Percentiles rank a stretch among this genome's conserved stretches.
These are phyloP conservation scores for Nigrospora oryzae DNA, from an alignment of 2,329 filamentous ascomycete species.

Conservation along the genomic window DNA sequence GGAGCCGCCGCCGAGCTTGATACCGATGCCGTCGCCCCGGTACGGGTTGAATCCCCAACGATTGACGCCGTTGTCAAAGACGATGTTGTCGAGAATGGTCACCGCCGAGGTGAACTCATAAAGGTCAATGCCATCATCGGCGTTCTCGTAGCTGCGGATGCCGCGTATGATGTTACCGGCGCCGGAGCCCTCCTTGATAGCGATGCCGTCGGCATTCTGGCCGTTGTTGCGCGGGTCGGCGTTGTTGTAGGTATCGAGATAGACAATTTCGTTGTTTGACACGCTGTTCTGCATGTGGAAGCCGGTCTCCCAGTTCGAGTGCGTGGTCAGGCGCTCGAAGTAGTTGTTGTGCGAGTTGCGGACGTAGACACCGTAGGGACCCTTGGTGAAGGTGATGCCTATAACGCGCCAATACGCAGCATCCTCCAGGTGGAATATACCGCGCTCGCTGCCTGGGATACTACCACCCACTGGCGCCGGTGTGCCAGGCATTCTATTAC, in stretches of 20 bases:
- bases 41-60: constrained; percentile 33
- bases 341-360: constrained; percentile 26
- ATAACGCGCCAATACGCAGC: constrained; percentile 37
- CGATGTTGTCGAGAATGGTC: constrained; percentile 30
- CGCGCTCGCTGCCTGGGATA: constrained; percentile 30
- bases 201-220: constrained; percentile 40
- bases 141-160: constrained; percentile 39
- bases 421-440: constrained; percentile 36
- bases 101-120: constrained; percentile 30
- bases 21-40: constrained; percentile 35
- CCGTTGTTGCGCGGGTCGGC: constrained; percentile 41
- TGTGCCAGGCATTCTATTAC: constrained; percentile 13
- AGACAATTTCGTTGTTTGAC: constrained; percentile 28
- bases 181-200: constrained; percentile 35
- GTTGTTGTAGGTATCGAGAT: constrained; percentile 34
- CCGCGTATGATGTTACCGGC: constrained; percentile 35
- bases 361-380: constrained; percentile 27
- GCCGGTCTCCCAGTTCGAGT: constrained; percentile 24
- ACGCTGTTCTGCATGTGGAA: constrained; percentile 25
- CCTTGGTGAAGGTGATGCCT: constrained; percentile 26
- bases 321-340: constrained; percentile 25
- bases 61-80: constrained; percentile 37
- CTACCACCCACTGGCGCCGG: constrained; percentile 29
- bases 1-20: constrained; percentile 33
- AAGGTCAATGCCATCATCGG: constrained; percentile 39